Conservation (phyloP, 345 rosid species). For the Bruguiera sexangula region DNA sequence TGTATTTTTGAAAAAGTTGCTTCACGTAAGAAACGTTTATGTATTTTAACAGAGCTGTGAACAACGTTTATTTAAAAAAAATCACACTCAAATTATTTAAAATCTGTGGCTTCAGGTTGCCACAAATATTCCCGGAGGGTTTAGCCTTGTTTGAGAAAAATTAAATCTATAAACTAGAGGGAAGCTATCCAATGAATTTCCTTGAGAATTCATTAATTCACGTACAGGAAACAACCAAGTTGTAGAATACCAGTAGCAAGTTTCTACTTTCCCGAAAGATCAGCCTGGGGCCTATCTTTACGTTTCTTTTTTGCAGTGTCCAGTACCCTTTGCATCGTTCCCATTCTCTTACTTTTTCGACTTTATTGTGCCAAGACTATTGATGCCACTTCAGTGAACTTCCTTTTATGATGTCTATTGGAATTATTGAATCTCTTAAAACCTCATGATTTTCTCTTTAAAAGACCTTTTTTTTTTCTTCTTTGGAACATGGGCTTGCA, state of each 20-base stretch:
- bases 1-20: too few species aligned
- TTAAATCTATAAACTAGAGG: too few species aligned
- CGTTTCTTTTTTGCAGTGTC: conserved; percentile 23
- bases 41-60: too few species aligned
- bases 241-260: background rate
- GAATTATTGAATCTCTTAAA: conserved; percentile 30
- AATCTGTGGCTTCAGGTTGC: too few species aligned
- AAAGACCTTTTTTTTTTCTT: background rate
- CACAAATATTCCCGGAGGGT: too few species aligned
- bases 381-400: conserved; percentile 49
- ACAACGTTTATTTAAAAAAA: too few species aligned
- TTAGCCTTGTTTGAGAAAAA: too few species aligned
- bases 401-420: conserved; percentile 46
- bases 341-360: background rate
- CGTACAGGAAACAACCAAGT: too few species aligned
- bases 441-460: conserved; percentile 18
- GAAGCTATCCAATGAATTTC: too few species aligned
- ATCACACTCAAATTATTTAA: too few species aligned
- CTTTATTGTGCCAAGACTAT: conserved; percentile 35
- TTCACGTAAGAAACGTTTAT: too few species aligned
- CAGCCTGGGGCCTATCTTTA: conserved; percentile 30
- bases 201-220: too few species aligned
- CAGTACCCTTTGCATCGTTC: conserved; percentile 16
- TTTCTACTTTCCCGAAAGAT: conserved; percentile 17
- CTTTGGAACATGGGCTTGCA: conserved; percentile 33